Base-by-base conservation (phyloP, 1,139 yeast species). In the Zygoascus meyerae region DNA sequence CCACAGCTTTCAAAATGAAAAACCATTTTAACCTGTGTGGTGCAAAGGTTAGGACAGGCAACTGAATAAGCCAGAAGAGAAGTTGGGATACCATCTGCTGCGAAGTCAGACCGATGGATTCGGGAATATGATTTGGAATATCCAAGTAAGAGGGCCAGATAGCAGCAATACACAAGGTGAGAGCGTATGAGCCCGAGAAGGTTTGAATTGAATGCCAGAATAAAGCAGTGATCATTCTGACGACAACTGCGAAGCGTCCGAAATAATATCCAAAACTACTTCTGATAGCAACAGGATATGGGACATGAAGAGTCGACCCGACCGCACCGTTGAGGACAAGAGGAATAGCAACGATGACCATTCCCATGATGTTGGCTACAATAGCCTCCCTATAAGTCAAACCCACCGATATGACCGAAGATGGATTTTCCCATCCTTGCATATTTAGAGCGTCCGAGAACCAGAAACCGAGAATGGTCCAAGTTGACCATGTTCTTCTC, bases 131-230 rank as follows among this genome's bases (percentile, higher is more conserved):
- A 50, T 70, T 68, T 12, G 61, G 61, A 42, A 68, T 58, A 45
- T 57, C 54, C 34, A 55, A 55, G 46, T 68, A 65, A 30, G 66
- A 56, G 21, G 68, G 69, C 69, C 69, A 62, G 47, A 69, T 65
- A 31, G 74, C 69, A 17, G 57, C 47, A 38, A 56, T 53, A 36
- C 52, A 47, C 44, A 59, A 49, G 40, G 70, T 51, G 55, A 64
- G 45, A 37, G 56, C 67, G 32, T 50, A 56, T 37, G 67, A 62
- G n/a, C 71, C 70, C 11, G 66, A 54, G 54, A 55, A 69, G 1
- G 70, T 59, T 48, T 69, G 71, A 30, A 62, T 65, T 2, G 69
- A 62, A 50, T 65, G 69, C 70, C 71, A 69, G 49, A 69, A 63
- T 15, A 64, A 55, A 4, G 71, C 71, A 31, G 69, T 65, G 30